Conservation (phyloP, 73 alveolate species). For the Stentor roeselii region DNA sequence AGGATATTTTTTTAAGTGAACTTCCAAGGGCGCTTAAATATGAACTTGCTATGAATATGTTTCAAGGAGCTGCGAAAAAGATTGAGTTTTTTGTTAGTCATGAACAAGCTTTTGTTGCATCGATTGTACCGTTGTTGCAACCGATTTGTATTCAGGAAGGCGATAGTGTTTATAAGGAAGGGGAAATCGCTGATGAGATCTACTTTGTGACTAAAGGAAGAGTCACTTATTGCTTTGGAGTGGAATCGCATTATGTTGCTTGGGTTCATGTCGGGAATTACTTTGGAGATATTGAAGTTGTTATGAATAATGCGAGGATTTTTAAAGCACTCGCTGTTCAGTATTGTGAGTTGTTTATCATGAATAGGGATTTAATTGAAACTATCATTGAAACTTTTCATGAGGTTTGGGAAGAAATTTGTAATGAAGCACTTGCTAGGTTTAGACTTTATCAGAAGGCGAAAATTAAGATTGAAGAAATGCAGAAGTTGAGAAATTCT, state of each 20-base stretch:
- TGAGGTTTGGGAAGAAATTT: neutral
- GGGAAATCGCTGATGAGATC: constrained; percentile 48
- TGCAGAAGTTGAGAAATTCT: neutral
- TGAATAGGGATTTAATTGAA: neutral
- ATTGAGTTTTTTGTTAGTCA: constrained; percentile 43
- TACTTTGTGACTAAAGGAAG: constrained; percentile 53
- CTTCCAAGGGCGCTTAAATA: constrained; percentile 43
- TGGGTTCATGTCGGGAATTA: constrained; percentile 50
- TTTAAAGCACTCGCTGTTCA: constrained; percentile 31
- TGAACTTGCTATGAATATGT: constrained; percentile 46
- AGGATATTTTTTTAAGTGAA: constrained; percentile 33
- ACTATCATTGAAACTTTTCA: neutral
- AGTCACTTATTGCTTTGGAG: constrained; percentile 45
- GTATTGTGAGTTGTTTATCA: constrained; percentile 39
- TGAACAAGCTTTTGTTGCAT: constrained; percentile 44
- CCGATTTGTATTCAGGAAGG: constrained; percentile 39
- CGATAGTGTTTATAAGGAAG: constrained; percentile 47
- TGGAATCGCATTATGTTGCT: constrained; percentile 30
- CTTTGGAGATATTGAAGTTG: constrained; percentile 58
- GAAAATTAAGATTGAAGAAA: neutral
- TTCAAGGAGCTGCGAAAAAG: constrained; percentile 35
- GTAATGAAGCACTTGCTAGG: neutral
- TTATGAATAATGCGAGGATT: constrained; percentile 34
- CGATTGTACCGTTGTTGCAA: constrained; percentile 43
- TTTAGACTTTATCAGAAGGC: neutral